These are phyloP conservation scores for Tilletia indica DNA, from an alignment of 1,284 basidiomycete species.

Conservation along the genomic window DNA sequence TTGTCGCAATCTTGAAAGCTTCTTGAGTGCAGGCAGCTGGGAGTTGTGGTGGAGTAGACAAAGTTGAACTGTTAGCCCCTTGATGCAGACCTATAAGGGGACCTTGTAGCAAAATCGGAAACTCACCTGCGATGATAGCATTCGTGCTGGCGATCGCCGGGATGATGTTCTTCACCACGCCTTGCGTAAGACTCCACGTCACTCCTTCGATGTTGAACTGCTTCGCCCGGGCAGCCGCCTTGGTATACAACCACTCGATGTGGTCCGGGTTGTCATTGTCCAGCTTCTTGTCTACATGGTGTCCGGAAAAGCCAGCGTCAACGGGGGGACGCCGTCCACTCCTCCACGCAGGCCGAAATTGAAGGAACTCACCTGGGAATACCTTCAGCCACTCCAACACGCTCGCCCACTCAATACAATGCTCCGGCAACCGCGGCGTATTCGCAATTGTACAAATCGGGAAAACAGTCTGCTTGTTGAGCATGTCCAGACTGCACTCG, in stretches of 20 bases:
- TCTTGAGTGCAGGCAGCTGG: conserved; percentile 96
- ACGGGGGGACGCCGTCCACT: neutral
- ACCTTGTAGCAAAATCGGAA: conserved; percentile 63
- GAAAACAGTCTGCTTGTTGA: conserved; percentile 93
- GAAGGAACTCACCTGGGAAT: conserved; percentile 67
- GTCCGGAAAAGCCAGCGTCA: neutral
- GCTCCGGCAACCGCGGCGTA: conserved; percentile 94
- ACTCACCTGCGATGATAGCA: conserved; percentile 44
- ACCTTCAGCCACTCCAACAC: conserved; percentile 97
- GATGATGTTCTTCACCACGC: conserved; percentile 99
- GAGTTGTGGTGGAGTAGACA: neutral
- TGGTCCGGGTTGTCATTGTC: conserved; percentile 84
- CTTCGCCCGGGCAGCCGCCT: conserved; percentile 71
- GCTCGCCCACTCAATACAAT: conserved; percentile 99
- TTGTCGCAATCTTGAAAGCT: conserved; percentile 97
- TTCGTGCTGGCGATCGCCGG: conserved; percentile 66
- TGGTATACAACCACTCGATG: conserved; percentile 85
- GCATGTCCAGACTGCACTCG: conserved; percentile 96
- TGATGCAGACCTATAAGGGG: neutral
- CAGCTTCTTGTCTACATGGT: conserved; percentile 43
- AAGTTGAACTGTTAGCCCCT: conserved; percentile 5
- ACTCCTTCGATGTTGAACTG: conserved; percentile 96
- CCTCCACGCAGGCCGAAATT: neutral
- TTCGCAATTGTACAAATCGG: conserved; percentile 99
- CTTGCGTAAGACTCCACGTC: conserved; percentile 95